Evolutionary conservation across 2,329 filamentous ascomycete genomes (phyloP), one percentile per base, ranked within the genome.

Genomic region (Hortaea werneckii): DNA sequence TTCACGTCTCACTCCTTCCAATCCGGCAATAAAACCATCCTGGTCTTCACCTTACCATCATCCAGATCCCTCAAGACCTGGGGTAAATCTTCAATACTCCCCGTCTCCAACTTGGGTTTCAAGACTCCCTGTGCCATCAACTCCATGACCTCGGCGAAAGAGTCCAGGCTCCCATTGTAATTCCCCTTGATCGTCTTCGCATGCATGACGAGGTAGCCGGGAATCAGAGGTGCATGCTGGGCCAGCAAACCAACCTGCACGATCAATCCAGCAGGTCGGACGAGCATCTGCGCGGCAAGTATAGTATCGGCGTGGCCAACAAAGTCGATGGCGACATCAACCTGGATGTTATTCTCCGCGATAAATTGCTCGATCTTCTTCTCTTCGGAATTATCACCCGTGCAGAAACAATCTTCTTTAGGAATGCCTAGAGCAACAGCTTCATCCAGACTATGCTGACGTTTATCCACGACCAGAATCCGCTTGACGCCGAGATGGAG

Each of bases 401-500:
- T 47, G 40, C 47, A 12, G 51, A 55, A 26, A 48, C 49, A 63
- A 38, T 68, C 60, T 2, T 43, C 42, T 20, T 35, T 29, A 4
- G 59, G 58, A 11, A 69, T 50, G 1, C 65, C 65, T 9, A 66
- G 47, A 5, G 54, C 52, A 6, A 52, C 45, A 4, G 65, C 65
- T 5, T 57, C 61, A 13, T 67, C 52, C 0, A 64, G 37, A 9
- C 50, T 41, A 27, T 62, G 61, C 13, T 63, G 55, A 4, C 61
- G 54, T 5, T 65, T 46, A 44, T 68, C 66, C 2, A 58, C 61
- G 6, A 67, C 57, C 29, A 67, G 55, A 26, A 64, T 52, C 43
- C 73, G 66, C 37, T 48, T 47, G 42, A 72, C 75, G 41, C 74
- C 67, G 34, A 75, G 67, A 50, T 74, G 62, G 46, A 69, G 70